Evolutionary conservation across 148 eudicot species (phyloP).

Genomic region (Rhododendron vialii): DNA sequence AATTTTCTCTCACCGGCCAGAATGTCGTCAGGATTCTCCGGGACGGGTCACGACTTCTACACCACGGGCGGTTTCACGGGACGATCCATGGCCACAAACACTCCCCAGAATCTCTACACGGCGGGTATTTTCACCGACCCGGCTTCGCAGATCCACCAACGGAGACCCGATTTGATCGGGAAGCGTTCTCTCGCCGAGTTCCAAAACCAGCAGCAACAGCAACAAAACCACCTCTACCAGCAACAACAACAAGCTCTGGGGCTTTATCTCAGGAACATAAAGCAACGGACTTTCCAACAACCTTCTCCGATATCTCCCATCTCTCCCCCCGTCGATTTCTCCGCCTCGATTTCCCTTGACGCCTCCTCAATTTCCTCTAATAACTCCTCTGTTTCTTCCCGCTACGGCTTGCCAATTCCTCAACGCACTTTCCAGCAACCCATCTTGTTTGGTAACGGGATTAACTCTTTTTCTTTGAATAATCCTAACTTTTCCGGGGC

Average conservation of each 20-base stretch:
- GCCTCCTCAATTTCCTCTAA: constrained; percentile 15
- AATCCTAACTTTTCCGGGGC: constrained; percentile 15
- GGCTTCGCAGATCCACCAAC: constrained; percentile 45
- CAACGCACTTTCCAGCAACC: constrained; percentile 23
- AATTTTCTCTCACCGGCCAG: neutral
- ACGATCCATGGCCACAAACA: constrained; percentile 20
- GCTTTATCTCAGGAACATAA: constrained; percentile 46
- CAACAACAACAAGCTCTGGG: constrained; percentile 28
- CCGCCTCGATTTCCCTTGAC: constrained; percentile 27
- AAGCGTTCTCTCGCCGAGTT: constrained; percentile 70
- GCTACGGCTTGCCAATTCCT: constrained; percentile 48
- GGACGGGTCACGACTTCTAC: constrained; percentile 33
- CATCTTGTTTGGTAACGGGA: constrained; percentile 10
- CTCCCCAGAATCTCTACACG: constrained; percentile 12
- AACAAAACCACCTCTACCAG: constrained; percentile 12
- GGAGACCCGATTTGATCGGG: constrained; percentile 49
- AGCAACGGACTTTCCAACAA: constrained; percentile 40
- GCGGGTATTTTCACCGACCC: constrained; percentile 32
- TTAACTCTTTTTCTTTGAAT: neutral
- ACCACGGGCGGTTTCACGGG: constrained; percentile 17
- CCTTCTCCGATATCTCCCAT: constrained; percentile 39
- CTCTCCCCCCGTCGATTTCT: constrained; percentile 27
- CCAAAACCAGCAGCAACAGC: constrained; percentile 49
- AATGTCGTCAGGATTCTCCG: constrained; percentile 66
- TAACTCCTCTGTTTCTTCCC: constrained; percentile 22